Evolutionary conservation across 2,329 filamentous ascomycete genomes (phyloP).

Genomic region (Colletotrichum phormii): DNA sequence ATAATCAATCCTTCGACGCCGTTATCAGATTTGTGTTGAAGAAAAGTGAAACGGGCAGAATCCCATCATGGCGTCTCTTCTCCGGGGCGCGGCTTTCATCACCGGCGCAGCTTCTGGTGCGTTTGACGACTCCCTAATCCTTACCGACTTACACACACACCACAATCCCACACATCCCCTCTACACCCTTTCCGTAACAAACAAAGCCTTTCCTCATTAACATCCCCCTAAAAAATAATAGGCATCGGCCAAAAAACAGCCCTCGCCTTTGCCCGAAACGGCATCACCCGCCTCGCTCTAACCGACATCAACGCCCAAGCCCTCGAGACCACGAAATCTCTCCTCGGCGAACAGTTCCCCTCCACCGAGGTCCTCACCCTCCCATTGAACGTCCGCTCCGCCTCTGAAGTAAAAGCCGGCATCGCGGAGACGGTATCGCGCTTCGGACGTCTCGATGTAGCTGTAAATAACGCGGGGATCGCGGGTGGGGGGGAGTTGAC

Average conservation of each 20-base stretch:
- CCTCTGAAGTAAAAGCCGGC: conserved; percentile 54
- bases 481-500: conserved; percentile 54
- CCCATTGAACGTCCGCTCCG: conserved; percentile 58
- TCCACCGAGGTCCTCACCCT: conserved; percentile 53
- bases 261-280: conserved; percentile 59
- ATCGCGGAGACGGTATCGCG: conserved; percentile 53
- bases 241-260: conserved; percentile 62
- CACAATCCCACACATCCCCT: conserved; percentile 5
- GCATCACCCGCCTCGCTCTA: conserved; percentile 58
- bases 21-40: not conserved
- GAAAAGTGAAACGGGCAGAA: not conserved
- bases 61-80: conserved; percentile 49
- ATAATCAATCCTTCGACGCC: not conserved
- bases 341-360: conserved; percentile 52
- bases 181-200: too few relatives aligned
- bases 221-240: conserved; percentile 40
- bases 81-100: conserved; percentile 60
- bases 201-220: not conserved
- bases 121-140: not conserved
- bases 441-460: conserved; percentile 67
- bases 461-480: conserved; percentile 67
- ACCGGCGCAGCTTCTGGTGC: conserved; percentile 60
- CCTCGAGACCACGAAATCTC: conserved; percentile 45
- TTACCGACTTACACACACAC: too few relatives aligned
- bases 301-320: conserved; percentile 55